Base-by-base conservation (phyloP, 208 protist species). In the Trypanosoma vivax region DNA sequence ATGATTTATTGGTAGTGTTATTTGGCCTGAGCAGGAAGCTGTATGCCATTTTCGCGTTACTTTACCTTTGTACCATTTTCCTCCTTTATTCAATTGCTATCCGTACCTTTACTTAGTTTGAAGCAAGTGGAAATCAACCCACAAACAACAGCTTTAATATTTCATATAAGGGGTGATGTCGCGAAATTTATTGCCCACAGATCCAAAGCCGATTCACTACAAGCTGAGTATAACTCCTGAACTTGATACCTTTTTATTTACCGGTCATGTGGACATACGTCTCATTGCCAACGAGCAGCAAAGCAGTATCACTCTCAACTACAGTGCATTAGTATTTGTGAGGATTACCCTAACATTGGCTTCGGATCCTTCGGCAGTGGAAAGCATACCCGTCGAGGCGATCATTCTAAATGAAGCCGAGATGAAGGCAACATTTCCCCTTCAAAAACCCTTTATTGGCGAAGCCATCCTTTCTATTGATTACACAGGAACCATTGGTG, bases 401-500 rank as follows among this genome's bases (percentile, higher is more conserved):
- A n/a, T 75, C 39, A 48, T 49, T 21, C 35, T 71, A 19, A 40
- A 74, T 42, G 65, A 71, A 50, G 35, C 19, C n/a, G 57, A 57
- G 46, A 63, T 63, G 55, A 60, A 50, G 28, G 60, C 62, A 40
- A 58, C 70, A 23, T 61, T 90, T 53, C 50, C 50, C 19, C 49
- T 79, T 31, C 25, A 51, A 25, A 58, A 52, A 10, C 6, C 39
- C 1, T 42, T 83, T 51, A 11, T n/a, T 4, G 76, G 65, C 23
- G 46, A 68, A 7, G 59, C 60, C 1, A 52, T 61, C 24, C 65
- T 98, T 3, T 43, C 38, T 14, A 79, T 98, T 30, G 45, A 65
- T 37, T 98, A 94, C 62, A 66, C 48, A 11, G 96, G 91, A 53
- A 75, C 73, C 13, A 81, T 98, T 4, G 96, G 93, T 59, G 94